Base-by-base conservation (phyloP, 176 grass and related monocot genomes). In the Oryza coarctata region DNA sequence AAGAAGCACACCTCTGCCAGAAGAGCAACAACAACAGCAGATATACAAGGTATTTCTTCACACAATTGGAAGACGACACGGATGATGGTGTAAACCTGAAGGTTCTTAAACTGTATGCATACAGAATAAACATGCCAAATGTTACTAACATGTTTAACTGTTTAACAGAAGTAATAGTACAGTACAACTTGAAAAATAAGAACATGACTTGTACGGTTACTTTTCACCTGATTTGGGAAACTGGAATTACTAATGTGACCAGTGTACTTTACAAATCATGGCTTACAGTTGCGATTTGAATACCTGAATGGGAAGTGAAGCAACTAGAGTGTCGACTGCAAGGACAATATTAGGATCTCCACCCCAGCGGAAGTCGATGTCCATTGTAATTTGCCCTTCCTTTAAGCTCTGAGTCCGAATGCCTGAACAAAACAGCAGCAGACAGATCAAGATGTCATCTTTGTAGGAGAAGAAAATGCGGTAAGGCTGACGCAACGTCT, bases 251-350 rank as follows among this genome's bases (percentile, higher is more conserved):
- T 9, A 47, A 47, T 23, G 72, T 20, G 11, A 44, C n/a, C 1
- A 71, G 5, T 28, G 44, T 12, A 39, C 23, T 30, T 45, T 15
- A 45, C 12, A 52, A 7, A 52, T 52, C 13, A 45, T 45, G 45
- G 45, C 43, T 49, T 6, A 4, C 15, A 6, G 45, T 49, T 45
- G 14, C 45, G 0, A 18, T 39, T 35, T 77, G 27, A 49, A 79
- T 77, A 98, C 96, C 88, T 99, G 96, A 90, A 99, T 94, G 12
- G 96, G 96, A 25, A 99, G 93, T 52, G 96, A 99, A 80, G 96
- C 96, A 79, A 99, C 96, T 71, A 94, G 96, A 70, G 96, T 92
- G 80, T 99, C 93, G n/a, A 99, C 91, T 70, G 89, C 89, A 88
- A 99, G 93, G 85, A 95, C 83, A 72, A 99, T 95, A 74, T 86